Base-by-base conservation (phyloP, 345 rosid genomes). In the Aquilaria malaccensis region DNA sequence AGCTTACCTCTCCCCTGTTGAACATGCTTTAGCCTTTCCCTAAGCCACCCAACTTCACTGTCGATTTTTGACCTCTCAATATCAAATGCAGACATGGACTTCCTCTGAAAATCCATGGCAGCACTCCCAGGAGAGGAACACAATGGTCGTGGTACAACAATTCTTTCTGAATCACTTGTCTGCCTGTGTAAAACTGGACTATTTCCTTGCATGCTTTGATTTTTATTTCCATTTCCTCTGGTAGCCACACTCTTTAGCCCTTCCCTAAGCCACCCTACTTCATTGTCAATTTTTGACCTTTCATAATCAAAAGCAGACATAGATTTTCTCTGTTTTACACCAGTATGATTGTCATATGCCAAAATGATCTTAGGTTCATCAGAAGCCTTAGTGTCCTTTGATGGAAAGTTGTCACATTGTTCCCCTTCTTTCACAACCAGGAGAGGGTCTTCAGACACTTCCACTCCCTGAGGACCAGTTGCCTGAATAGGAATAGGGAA, bases 51-150 rank as follows among this genome's bases (percentile, higher is more conserved):
- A 65, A 88, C 87, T 81, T 88, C 91, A 63, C 64, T 67, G 59
- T 88, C 91, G 45, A 88, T 72, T 69, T 85, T 87, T 14, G 70
- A 61, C 74, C 89, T 81, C 62, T 87, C 91, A 62, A 66, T 73
- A 66, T 87, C 95, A 67, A 83, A 72, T 61, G 83, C 79, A 61
- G 95, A 83, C 95, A 87, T 83, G 30, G 95, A 87, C 65, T 83
- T 78, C 64, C 91, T 78, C n/a, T 84, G 75, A 13, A 74, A 58
- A 74, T 60, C 72, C 37, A 75, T 69, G 66, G 67, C 55, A 50
- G 62, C 50, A 50, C 70, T 73, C 6, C 75, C 58, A 45, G 67
- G 68, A 9, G 56, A 67, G 73, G 68, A 56, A 65, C 69, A 69
- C 30, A 53, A 13, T 5, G 60, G 76, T 45, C 77, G 76, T 53